Conservation (phyloP, 2,329 filamentous ascomycete species). For the Herpomyces periplanetae region DNA sequence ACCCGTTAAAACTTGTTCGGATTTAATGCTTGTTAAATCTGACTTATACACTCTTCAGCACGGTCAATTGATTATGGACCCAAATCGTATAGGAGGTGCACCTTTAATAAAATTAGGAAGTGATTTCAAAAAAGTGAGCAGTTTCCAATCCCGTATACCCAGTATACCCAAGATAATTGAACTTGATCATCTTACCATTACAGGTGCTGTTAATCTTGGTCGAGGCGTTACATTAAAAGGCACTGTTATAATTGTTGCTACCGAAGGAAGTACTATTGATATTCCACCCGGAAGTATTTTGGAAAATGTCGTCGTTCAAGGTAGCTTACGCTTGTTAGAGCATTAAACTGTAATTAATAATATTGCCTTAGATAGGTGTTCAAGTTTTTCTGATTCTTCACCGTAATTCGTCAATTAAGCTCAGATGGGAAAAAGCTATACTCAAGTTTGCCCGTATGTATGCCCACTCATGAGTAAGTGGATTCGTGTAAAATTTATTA, state of each 20-base stretch:
- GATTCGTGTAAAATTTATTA: no score
- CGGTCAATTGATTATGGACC: slow-evolving; percentile 85
- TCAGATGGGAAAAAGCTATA: no score
- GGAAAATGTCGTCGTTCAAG: slow-evolving; percentile 96
- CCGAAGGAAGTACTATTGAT: slow-evolving; percentile 88
- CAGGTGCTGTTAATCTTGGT: slow-evolving; percentile 78
- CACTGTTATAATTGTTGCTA: slow-evolving; percentile 93
- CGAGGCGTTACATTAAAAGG: slow-evolving; percentile 86
- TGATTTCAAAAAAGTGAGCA: slow-evolving; percentile 99
- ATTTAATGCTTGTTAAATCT: slow-evolving; percentile 97
- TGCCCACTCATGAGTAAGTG: no score
- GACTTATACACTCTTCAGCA: slow-evolving; percentile 96
- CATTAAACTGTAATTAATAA: slow-evolving; percentile 17
- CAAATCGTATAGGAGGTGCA: slow-evolving; percentile 74
- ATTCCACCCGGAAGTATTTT: slow-evolving; percentile 82
- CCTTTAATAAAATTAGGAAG: slow-evolving; percentile 92
- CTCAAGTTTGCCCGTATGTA: no score
- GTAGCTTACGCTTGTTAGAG: slow-evolving; percentile 38
- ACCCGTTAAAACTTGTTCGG: slow-evolving; percentile 97
- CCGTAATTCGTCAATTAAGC: no score
- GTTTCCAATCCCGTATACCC: slow-evolving; percentile 56
- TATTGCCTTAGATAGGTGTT: no score
- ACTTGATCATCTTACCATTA: slow-evolving; percentile 82
- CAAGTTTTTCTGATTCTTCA: no score
- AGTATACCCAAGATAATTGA: slow-evolving; percentile 69